These are phyloP conservation scores for Lunasporangiospora selenospora DNA, from an alignment of 192 early-diverging fungal genomes.

Conservation along the genomic window DNA sequence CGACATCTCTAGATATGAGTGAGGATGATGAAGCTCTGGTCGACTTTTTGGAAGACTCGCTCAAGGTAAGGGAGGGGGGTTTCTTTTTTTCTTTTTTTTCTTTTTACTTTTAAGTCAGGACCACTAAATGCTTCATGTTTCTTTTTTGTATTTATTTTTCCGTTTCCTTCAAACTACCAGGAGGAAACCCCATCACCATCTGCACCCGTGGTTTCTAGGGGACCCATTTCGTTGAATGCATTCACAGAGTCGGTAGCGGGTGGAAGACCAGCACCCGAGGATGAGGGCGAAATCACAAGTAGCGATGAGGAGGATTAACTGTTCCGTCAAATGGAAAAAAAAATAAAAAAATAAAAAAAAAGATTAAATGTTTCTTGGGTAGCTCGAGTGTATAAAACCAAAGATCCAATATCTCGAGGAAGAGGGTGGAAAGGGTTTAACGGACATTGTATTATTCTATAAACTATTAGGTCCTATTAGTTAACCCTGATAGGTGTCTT, in stretches of 20 bases:
- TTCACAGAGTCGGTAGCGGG: conserved; percentile 36
- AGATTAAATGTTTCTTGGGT: too few species aligned
- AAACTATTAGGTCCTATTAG: too few species aligned
- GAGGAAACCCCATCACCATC: conserved; percentile 4
- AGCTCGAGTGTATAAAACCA: too few species aligned
- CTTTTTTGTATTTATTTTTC: neutral
- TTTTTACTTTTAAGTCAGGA: neutral
- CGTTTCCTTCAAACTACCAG: neutral
- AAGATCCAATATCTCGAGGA: too few species aligned
- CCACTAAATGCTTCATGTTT: neutral
- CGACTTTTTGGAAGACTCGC: conserved; percentile 1
- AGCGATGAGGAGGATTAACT: conserved; percentile 37
- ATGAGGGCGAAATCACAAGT: conserved; percentile 25
- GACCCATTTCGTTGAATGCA: conserved; percentile 34
- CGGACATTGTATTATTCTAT: too few species aligned
- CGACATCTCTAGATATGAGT: too few species aligned
- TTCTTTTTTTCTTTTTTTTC: neutral
- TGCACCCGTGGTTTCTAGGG: conserved; percentile 5
- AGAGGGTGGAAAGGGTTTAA: too few species aligned
- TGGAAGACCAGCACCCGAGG: conserved; percentile 9
- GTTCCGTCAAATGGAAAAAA: too few species aligned
- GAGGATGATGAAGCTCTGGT: neutral
- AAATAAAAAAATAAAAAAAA: too few species aligned
- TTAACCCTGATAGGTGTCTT: too few species aligned
- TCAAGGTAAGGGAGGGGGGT: neutral